These are phyloP conservation scores for Colletotrichum higginsianum DNA, from an alignment of 2,329 filamentous ascomycete genomes.

Conservation along the genomic window DNA sequence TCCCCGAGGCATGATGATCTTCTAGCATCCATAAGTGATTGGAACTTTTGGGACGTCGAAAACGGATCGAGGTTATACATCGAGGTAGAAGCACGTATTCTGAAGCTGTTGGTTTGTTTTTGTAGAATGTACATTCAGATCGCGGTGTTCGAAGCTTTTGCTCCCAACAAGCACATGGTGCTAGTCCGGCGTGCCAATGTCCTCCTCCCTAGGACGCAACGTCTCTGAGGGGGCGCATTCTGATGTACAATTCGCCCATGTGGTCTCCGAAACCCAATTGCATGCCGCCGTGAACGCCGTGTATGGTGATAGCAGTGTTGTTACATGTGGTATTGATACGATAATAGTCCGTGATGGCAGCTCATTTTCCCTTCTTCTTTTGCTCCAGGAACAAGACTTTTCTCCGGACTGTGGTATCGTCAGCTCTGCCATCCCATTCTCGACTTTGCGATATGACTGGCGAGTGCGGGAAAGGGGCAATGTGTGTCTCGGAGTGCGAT, in stretches of 20 bases:
- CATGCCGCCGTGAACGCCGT: conserved; percentile 42
- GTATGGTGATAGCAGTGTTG: conserved; percentile 42
- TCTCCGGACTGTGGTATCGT: conserved; percentile 78
- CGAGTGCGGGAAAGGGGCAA: not conserved
- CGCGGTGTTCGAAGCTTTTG: conserved; percentile 9
- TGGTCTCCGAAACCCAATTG: conserved; percentile 33
- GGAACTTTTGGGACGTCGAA: not conserved
- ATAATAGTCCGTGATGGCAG: not conserved
- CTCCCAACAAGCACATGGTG: not conserved
- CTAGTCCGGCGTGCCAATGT: conserved; percentile 2
- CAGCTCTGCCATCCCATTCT: conserved; percentile 10
- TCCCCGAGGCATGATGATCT: not conserved
- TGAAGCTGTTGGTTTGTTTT: conserved; percentile 6
- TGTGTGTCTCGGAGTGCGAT: not conserved
- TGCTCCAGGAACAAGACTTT: conserved; percentile 96
- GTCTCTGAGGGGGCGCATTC: conserved; percentile 4
- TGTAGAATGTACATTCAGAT: conserved; percentile 34
- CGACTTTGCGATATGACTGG: not conserved
- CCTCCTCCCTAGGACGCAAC: not conserved
- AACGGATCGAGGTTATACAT: not conserved
- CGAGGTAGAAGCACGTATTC: not conserved
- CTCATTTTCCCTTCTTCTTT: conserved; percentile 80
- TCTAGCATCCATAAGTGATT: not conserved
- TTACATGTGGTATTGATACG: conserved; percentile 33
- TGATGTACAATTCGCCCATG: conserved; percentile 18